Evolutionary conservation across 345 rosid genomes (phyloP), one percentile per base, ranked within the genome.

Genomic region (Camelina laxa): DNA sequence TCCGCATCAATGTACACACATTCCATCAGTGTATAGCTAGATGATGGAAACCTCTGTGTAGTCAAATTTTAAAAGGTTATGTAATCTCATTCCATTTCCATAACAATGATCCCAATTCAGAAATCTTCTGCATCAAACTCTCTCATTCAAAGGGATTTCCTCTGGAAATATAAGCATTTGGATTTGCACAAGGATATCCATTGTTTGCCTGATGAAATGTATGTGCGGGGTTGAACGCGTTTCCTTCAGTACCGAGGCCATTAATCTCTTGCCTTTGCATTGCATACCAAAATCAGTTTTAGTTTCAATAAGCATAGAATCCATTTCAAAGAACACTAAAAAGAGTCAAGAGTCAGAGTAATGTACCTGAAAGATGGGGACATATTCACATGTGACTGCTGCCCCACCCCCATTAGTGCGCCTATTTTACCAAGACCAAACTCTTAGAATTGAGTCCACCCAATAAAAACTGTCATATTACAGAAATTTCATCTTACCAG

Each of bases 91-190:
- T 38, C 47, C 8, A 60, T 39, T 67, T 47, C 58, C 56, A 54
- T 42, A 42, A 8, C 9, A 36, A 42, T 42, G 48, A 15, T 42
- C 16, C 16, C n/a, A 42, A 42, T 42, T 19, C 15, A 50, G 4
- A 45, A 67, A 41, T 48, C 24, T 50, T 60, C 10, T 57, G 49
- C 66, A 48, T 58, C 50, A 6, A 45, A 63, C 69, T 55, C 8
- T 48, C 30, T 77, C 76, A 86, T 65, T 86, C 87, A 67, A 88
- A 90, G 5, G 91, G 94, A 65, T 90, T 88, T 69, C 91, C 86
- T 70, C 86, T 81, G 48, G 84, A 69, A 63, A 76, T 54, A 80
- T 64, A 73, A 66, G 81, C 76, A 76, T 64, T 75, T 71, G 78
- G 76, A 17, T 69, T 78, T 39, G 82, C 44, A 57, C 20, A 67